Base-by-base conservation (phyloP, 352 stramenopile species). In the Phytophthora tubulina region DNA sequence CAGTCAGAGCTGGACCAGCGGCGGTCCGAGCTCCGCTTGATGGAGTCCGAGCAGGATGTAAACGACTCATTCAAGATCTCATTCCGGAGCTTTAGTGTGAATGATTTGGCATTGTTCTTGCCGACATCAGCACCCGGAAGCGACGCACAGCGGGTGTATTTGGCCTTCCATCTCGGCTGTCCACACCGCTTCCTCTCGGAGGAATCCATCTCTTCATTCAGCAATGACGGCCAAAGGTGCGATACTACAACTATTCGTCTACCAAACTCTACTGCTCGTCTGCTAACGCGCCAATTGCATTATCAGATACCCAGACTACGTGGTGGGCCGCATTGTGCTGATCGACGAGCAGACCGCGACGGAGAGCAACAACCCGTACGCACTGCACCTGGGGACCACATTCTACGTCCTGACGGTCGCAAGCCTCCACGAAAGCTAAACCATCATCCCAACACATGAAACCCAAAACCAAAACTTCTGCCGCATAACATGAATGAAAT, bases 171-270 rank as follows among this genome's bases (percentile, higher is more conserved):
- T 50, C 78, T 95, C 2, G 88, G 86, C 17, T 96, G 90, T 56
- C 90, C 90, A 33, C 85, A 96, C 62, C 90, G 90, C 14, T 96
- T 96, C 68, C 68, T 96, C 14, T 94, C 90, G 35, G 88, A 94
- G 63, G 90, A 96, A 67, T 96, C 90, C 45, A 95, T 96, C 67
- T 92, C 87, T 42, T 95, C 88, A 45, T 96, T 96, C 60, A 93
- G 90, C 69, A 91, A 90, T 21, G 83, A 84, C 48, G 84, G 88
- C n/a, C 85, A 87, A 79, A 86, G 86, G 89, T 95, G 61, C 42
- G 77, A 76, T 56, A 38, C 30, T 39, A 60, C n/a, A 31, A 50
- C 1, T 64, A 8, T 10, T 27, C 62, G 8, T 27, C 6, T 38
- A 32, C 13, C 46, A 3, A 46, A 13, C 21, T 17, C 9, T 54